Conservation (phyloP, 352 stramenopile species). For the Phytophthora crassamura region DNA sequence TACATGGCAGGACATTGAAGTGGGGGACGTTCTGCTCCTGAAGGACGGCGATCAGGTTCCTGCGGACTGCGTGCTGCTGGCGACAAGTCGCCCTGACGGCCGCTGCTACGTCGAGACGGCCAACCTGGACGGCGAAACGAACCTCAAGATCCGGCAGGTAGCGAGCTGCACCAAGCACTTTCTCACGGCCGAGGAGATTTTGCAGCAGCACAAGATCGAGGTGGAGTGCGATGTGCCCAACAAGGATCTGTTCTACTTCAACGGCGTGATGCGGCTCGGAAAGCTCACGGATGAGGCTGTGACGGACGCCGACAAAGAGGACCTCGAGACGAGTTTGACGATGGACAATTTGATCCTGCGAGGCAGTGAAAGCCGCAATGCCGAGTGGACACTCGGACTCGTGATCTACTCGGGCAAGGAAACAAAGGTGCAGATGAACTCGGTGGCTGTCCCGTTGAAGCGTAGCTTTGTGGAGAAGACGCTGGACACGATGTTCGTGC, state of each 20-base stretch:
- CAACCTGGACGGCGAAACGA: conserved; percentile 90
- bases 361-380: conserved; percentile 85
- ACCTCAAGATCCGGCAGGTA: conserved; percentile 88
- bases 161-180: conserved; percentile 83
- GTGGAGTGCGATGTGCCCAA: conserved; percentile 84
- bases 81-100: conserved; percentile 76
- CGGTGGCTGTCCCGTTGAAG: conserved; percentile 78
- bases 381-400: conserved; percentile 86
- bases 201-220: conserved; percentile 69
- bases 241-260: conserved; percentile 90
- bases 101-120: conserved; percentile 88
- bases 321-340: conserved; percentile 64
- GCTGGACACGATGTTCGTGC: conserved; percentile 89
- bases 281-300: conserved; percentile 18
- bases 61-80: conserved; percentile 82
- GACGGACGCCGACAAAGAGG: conserved; percentile 27
- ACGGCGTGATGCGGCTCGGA: conserved; percentile 68
- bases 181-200: conserved; percentile 72
- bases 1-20: conserved; percentile 85
- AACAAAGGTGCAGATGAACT: conserved; percentile 90
- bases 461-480: conserved; percentile 90
- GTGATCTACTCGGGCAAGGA: conserved; percentile 88
- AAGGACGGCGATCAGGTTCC: conserved; percentile 86
- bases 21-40: conserved; percentile 84
- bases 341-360: conserved; percentile 91